Evolutionary conservation across 2,329 filamentous ascomycete species (phyloP).

Genomic region (Metarhizium album): DNA sequence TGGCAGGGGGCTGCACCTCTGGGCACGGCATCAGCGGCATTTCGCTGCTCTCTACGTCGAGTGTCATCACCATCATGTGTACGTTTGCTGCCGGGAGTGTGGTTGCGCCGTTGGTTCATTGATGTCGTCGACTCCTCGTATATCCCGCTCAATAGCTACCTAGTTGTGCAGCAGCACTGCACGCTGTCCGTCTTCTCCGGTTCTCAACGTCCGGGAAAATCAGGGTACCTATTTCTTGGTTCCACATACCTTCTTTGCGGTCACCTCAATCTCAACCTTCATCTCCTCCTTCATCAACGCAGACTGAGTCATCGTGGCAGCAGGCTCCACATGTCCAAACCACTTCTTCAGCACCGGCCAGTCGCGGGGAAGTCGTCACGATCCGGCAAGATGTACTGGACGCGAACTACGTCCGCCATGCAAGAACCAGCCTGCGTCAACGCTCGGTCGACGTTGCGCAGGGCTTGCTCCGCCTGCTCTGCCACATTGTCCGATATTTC

Average conservation of each 20-base stretch:
- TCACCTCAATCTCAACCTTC: conserved; percentile 34
- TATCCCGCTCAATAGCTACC: too few species aligned
- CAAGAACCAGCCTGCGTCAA: conserved; percentile 31
- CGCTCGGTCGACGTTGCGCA: conserved; percentile 35
- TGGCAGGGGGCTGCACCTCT: conserved; percentile 57
- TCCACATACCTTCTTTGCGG: conserved; percentile 22
- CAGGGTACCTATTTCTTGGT: not conserved
- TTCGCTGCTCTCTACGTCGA: conserved; percentile 49
- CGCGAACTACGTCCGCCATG: conserved; percentile 38
- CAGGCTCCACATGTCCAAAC: conserved; percentile 38
- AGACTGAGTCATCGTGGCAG: conserved; percentile 43
- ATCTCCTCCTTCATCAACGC: conserved; percentile 39
- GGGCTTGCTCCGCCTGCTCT: conserved; percentile 38
- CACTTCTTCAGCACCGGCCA: conserved; percentile 40
- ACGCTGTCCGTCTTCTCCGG: too few species aligned
- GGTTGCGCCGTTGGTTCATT: conserved; percentile 19
- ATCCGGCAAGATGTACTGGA: conserved; percentile 40
- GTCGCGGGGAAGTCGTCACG: conserved; percentile 34
- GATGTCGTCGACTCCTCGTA: not conserved
- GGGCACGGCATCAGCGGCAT: conserved; percentile 61
- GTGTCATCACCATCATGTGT: conserved; percentile 47
- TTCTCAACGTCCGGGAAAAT: too few species aligned
- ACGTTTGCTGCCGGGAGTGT: conserved; percentile 43
- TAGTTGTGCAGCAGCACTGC: not conserved
- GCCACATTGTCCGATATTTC: conserved; percentile 32